Base-by-base conservation (phyloP, 164 flowering plant species). In the Umbellularia californica region DNA sequence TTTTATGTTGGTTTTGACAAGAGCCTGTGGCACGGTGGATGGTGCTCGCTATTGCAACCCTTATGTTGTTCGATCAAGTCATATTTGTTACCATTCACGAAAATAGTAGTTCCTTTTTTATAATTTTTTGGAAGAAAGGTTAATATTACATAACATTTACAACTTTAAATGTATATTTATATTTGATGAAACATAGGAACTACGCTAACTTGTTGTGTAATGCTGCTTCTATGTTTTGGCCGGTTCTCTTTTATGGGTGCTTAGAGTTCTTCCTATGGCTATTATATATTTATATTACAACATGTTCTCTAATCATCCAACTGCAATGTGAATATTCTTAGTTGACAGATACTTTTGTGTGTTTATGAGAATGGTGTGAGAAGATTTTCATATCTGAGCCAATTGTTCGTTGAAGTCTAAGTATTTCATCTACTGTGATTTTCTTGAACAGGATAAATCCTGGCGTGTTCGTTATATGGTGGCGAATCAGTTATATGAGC, bases 401-500 rank as follows among this genome's bases (percentile, higher is more conserved):
- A 30, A 30, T 30, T 30, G 35, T 30, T 30, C 5, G 35, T 30
- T 30, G 5, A 64, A 55, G n/a, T 67, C 23, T 67, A 2, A 17
- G 69, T 67, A 5, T 67, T 11, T 23, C 27, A 58, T 17, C 0
- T 25, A 9, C 23, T 55, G 27, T 70, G 65, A 11, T 69, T 63
- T 55, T 74, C 52, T 11, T 74, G 76, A 58, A 35, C 84, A 95
- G 99, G 99, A 95, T 75, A 95, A 94, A 75, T 95, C 99, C 68
- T 95, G 99, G 99, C 99, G 99, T 82, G 99, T 95, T 52, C 92
- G 99, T 17, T 95, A 95, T 81, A 93, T 93, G 98, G 98, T 94
- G 82, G 99, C 99, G n/a, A 92, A 95, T 86, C 98, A 95, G 70
- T 78, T 95, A 68, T 94, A 95, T 75, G 99, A 95, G 81, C 88